Evolutionary conservation across 768 basidiomycete species (phyloP), one percentile per base, ranked within the genome.

Genomic region (Leccinum arenicola): DNA sequence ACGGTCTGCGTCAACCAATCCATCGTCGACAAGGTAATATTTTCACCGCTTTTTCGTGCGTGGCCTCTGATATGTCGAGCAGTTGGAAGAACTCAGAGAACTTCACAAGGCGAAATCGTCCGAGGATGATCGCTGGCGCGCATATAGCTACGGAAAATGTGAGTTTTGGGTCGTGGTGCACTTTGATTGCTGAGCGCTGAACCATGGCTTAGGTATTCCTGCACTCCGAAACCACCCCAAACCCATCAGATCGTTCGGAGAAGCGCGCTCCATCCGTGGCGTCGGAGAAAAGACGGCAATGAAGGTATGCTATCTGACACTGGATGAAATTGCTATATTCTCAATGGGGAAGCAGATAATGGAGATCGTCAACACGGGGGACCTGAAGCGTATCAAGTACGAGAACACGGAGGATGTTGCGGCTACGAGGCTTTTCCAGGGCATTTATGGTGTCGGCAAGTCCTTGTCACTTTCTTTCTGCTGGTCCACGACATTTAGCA

Each of bases 361-460:
- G 78, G 92, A 94, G 70, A 92, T 94, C 29, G 66, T 93, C 25
- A 69, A 85, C 58, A 93, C 91, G 0, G 92, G 92, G 0, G 75
- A 80, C n/a, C 76, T 93, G 31, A 77, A 78, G 21, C 83, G 91
- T 15, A 86, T 94, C 56, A 74, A 73, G 35, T 86, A 85, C 57
- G 89, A 90, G 69, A 78, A 75, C 23, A 88, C 86, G 1, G 84
- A 82, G 36, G 89, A 89, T 53, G 78, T 89, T 1, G 69, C 75
- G 40, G 80, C 80, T 0, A 78, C 80, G 3, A 74, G 77, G 23
- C 50, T 85, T 10, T 95, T 96, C 67, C 82, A 83, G 55, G 89
- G 90, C 8, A 88, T 97, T 47, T 95, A 95, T 66, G 93, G 91
- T 33, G 91, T 95, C 58, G 94, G 93, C 85, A 60, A 60, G 87